Evolutionary conservation across 1,139 yeast species (phyloP).

Genomic region (Starmera stellimalicola): DNA sequence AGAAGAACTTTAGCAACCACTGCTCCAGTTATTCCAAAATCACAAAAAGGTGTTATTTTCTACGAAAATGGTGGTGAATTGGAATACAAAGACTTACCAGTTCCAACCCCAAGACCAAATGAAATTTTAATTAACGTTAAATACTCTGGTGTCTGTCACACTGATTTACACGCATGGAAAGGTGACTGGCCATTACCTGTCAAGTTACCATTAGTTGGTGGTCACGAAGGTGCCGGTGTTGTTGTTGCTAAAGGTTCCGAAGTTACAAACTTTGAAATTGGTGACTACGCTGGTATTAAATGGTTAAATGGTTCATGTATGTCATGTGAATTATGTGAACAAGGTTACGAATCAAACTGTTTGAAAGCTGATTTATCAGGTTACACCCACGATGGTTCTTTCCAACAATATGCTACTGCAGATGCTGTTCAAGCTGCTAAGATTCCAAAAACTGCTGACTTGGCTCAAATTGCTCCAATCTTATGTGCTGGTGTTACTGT

Average conservation of each 20-base stretch:
- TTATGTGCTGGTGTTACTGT: constrained; percentile 79
- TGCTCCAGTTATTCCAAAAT: constrained; percentile 25
- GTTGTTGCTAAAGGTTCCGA: constrained; percentile 64
- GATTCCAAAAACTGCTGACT: constrained; percentile 56
- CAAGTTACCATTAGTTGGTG: constrained; percentile 59
- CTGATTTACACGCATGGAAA: constrained; percentile 63
- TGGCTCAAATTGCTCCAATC: constrained; percentile 62
- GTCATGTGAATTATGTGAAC: constrained; percentile 60
- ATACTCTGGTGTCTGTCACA: constrained; percentile 66
- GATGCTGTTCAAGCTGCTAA: constrained; percentile 71
- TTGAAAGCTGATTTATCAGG: constrained; percentile 61
- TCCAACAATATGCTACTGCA: constrained; percentile 75
- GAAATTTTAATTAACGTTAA: constrained; percentile 53
- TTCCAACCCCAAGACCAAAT: constrained; percentile 50
- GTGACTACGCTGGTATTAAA: constrained; percentile 67
- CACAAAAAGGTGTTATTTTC: constrained; percentile 39
- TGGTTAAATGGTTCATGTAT: constrained; percentile 71
- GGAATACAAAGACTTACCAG: constrained; percentile 47
- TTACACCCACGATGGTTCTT: constrained; percentile 73
- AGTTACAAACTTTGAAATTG: constrained; percentile 58
- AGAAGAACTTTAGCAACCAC: constrained; percentile 5
- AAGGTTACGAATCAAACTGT: constrained; percentile 60
- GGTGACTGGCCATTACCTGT: constrained; percentile 60
- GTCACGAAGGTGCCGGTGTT: constrained; percentile 80
- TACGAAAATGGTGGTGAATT: constrained; percentile 37